Evolutionary conservation across 176 grass and related monocot genomes (phyloP).

Genomic region (Phyllostachys edulis): DNA sequence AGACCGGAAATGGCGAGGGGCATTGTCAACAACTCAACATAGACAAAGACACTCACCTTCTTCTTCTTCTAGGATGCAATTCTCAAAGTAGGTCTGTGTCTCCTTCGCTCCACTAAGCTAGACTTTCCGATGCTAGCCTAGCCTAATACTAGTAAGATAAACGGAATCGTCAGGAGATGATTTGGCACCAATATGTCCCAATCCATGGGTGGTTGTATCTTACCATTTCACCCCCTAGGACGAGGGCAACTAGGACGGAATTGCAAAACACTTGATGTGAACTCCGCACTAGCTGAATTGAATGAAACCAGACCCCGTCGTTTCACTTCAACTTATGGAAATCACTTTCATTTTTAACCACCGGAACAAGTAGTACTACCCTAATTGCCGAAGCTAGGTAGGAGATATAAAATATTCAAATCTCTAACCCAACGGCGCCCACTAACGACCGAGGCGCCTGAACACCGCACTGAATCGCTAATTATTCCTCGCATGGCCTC

Average conservation of each 20-base stretch:
- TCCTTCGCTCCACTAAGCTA: constrained; percentile 15
- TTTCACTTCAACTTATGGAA: neutral
- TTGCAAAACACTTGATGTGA: constrained; percentile 46
- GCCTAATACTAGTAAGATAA: neutral
- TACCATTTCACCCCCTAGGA: constrained; percentile 9
- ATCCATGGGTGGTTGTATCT: constrained; percentile 15
- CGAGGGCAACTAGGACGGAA: constrained; percentile 29
- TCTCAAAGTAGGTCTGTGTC: constrained; percentile 17
- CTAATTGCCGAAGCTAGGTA: neutral
- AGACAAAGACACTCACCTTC: constrained; percentile 22
- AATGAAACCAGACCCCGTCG: neutral
- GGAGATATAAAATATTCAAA: constrained; percentile 20
- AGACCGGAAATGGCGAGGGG: neutral
- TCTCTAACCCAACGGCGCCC: constrained; percentile 23
- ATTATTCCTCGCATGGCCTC: constrained; percentile 48
- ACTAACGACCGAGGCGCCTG: constrained; percentile 37
- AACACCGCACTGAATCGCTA: constrained; percentile 33
- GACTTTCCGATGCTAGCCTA: constrained; percentile 16
- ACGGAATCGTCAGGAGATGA: constrained; percentile 22
- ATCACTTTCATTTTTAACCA: neutral
- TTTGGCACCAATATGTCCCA: constrained; percentile 20
- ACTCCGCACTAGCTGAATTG: constrained; percentile 33
- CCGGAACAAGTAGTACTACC: neutral
- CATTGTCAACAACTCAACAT: neutral
- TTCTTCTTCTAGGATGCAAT: constrained; percentile 9